These are phyloP conservation scores for Fusarium illudens DNA, from an alignment of 2,329 filamentous ascomycete species.

Conservation along the genomic window DNA sequence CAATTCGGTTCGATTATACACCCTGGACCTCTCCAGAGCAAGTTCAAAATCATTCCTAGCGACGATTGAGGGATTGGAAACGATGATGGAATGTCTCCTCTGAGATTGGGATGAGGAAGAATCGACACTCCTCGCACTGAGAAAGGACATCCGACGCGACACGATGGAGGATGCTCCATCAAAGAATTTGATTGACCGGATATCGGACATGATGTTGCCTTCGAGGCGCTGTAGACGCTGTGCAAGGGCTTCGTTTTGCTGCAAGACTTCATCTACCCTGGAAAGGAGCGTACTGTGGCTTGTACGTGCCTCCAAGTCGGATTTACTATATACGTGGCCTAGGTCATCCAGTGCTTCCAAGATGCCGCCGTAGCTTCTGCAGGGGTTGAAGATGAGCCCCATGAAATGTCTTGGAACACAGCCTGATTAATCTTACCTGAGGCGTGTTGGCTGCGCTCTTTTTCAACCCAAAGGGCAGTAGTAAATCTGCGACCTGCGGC, in stretches of 20 bases:
- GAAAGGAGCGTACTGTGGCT: not conserved
- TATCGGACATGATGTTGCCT: not conserved
- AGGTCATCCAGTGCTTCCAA: too few species aligned
- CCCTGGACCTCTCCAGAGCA: not conserved
- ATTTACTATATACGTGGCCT: too few species aligned
- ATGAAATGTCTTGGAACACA: too few species aligned
- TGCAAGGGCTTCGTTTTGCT: not conserved
- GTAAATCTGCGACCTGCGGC: too few species aligned
- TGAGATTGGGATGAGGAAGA: not conserved
- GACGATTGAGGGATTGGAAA: not conserved
- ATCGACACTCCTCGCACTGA: not conserved
- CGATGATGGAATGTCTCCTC: not conserved
- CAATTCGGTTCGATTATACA: not conserved
- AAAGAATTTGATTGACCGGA: slow-evolving; percentile 3
- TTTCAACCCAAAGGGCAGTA: too few species aligned
- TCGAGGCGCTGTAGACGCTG: not conserved
- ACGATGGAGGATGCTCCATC: slow-evolving; percentile 6
- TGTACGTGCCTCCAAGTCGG: not conserved
- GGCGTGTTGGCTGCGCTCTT: too few species aligned
- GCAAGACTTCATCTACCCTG: slow-evolving; percentile 3
- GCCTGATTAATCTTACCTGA: too few species aligned
- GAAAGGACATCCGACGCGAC: not conserved
- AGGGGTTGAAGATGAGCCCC: too few species aligned
- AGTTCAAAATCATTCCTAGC: slow-evolving; percentile 1
- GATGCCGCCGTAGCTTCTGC: too few species aligned